Conservation (phyloP, 495 filamentous ascomycete genomes). For the Glarea lozoyensis region DNA sequence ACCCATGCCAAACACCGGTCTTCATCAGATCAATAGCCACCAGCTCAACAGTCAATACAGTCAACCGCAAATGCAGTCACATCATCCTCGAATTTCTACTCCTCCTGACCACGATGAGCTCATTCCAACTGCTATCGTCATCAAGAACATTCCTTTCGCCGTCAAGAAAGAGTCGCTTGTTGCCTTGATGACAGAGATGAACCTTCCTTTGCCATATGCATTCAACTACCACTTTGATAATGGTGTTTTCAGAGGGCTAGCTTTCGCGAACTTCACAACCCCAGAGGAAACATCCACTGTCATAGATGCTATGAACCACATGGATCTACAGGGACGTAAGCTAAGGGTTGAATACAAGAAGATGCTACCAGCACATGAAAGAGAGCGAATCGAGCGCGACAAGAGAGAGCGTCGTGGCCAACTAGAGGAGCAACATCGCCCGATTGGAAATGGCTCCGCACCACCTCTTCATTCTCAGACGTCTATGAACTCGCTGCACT, state of each 20-base stretch:
- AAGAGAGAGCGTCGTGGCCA: constrained; percentile 95
- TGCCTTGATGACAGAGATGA: constrained; percentile 82
- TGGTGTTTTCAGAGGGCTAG: constrained; percentile 90
- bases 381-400: constrained; percentile 93
- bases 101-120: constrained; percentile 57
- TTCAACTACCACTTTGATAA: constrained; percentile 99
- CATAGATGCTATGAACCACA: constrained; percentile 85
- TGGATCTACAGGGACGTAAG: constrained; percentile 90
- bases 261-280: constrained; percentile 97
- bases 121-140: constrained; percentile 96
- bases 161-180: constrained; percentile 95
- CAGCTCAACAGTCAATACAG: constrained; percentile 19
- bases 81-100: constrained; percentile 20
- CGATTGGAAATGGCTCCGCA: constrained; percentile 38
- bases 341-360: constrained; percentile 98
- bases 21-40: constrained; percentile 4
- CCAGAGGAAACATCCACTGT: constrained; percentile 85
- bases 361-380: constrained; percentile 90
- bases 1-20: constrained; percentile 10
- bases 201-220: constrained; percentile 86
- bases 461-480: constrained; percentile 68
- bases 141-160: constrained; percentile 98
- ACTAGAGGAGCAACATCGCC: constrained; percentile 91
- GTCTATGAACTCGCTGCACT: constrained; percentile 76
- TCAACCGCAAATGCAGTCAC: constrained; percentile 11